Conservation (phyloP, 2,329 filamentous ascomycete genomes). For the Sclerotinia borealis region DNA sequence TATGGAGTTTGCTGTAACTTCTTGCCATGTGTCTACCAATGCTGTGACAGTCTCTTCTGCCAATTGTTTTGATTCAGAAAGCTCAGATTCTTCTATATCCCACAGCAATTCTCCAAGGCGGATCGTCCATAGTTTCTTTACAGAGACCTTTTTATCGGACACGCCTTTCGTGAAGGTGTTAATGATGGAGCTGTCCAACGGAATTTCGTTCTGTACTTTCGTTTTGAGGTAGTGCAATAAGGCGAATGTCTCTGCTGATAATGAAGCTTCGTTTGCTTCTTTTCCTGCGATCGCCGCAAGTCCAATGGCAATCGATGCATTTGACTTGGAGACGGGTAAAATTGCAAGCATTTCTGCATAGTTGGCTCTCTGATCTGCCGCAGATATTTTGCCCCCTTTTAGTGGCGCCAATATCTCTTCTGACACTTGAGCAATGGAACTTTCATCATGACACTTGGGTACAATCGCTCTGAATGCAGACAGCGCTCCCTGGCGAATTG, state of each 20-base stretch:
- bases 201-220: conserved; percentile 53
- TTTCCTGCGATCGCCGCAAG: conserved; percentile 68
- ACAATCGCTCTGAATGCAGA: conserved; percentile 69
- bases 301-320: conserved; percentile 58
- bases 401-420: conserved; percentile 75
- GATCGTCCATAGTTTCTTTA: conserved; percentile 75
- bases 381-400: conserved; percentile 76
- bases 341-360: conserved; percentile 74
- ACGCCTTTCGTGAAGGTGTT: conserved; percentile 77
- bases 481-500: conserved; percentile 69
- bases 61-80: conserved; percentile 47
- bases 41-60: conserved; percentile 47
- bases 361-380: conserved; percentile 75
- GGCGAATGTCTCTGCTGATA: conserved; percentile 68
- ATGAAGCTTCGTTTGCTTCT: conserved; percentile 81
- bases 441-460: conserved; percentile 50
- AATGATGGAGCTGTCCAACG: conserved; percentile 58
- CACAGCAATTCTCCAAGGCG: conserved; percentile 67
- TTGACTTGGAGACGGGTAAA: conserved; percentile 52
- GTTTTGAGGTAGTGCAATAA: conserved; percentile 60
- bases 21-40: conserved; percentile 66
- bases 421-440: conserved; percentile 58
- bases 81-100: conserved; percentile 41
- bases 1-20: conserved; percentile 71
- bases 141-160: conserved; percentile 73